Evolutionary conservation across 345 rosid genomes (phyloP).

Genomic region (Nasturtium officinale): DNA sequence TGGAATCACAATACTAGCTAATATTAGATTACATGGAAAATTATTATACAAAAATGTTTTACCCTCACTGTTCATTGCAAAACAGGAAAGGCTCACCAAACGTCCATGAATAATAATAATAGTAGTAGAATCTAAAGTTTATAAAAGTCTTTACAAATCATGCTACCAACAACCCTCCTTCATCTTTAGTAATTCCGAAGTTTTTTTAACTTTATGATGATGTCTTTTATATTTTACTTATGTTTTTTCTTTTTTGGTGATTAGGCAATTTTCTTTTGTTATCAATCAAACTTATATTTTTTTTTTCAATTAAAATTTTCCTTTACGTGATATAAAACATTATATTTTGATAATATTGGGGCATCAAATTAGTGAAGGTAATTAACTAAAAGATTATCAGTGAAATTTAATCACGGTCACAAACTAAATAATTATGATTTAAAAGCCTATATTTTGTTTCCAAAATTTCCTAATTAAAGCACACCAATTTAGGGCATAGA

Average conservation of each 20-base stretch:
- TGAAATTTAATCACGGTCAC: not conserved
- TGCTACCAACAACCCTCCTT: not conserved
- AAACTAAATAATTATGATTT: not conserved
- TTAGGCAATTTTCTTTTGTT: not conserved
- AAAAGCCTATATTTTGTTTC: not conserved
- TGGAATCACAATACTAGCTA: not conserved
- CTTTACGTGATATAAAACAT: not conserved
- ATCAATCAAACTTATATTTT: not conserved
- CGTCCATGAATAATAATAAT: not conserved
- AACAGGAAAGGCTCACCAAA: not conserved
- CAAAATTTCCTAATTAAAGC: constrained; percentile 22
- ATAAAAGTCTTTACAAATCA: not conserved
- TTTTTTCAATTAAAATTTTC: not conserved
- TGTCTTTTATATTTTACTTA: not conserved
- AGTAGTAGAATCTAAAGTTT: too few relatives aligned
- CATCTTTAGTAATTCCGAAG: not conserved
- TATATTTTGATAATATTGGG: not conserved
- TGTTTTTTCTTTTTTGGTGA: not conserved
- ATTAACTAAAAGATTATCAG: not conserved
- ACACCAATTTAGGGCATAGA: constrained; percentile 27
- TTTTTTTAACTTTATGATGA: too few relatives aligned
- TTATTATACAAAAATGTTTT: too few relatives aligned
- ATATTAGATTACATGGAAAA: too few relatives aligned
- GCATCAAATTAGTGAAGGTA: not conserved
- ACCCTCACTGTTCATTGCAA: not conserved